phyloP scores from a whole-genome alignment of 371 early-diverging fungal species.

The Nematocida parisii region DNA sequence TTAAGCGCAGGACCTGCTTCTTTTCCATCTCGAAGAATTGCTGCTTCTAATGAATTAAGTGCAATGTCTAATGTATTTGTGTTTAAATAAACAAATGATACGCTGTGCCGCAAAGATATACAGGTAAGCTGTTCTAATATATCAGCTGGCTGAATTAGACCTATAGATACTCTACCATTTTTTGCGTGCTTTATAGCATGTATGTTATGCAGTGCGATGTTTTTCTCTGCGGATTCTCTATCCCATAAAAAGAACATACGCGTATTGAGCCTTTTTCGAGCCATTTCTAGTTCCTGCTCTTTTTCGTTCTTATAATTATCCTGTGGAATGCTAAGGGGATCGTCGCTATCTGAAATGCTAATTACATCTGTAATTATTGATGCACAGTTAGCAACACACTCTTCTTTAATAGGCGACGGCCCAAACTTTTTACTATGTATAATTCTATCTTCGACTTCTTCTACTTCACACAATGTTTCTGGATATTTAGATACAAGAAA shows the following conservation, averaged over 20 bases:
- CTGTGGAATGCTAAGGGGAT: too few species aligned
- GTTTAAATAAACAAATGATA: slow-evolving; percentile 30
- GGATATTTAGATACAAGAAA: slow-evolving; percentile 43
- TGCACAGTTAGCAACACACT: neutral
- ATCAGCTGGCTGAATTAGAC: neutral
- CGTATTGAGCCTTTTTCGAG: neutral
- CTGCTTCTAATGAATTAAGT: slow-evolving; percentile 14
- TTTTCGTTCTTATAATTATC: neutral
- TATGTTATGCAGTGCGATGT: slow-evolving; percentile 7
- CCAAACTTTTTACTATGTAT: neutral
- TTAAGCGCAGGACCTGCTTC: neutral
- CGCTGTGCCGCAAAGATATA: slow-evolving; percentile 3
- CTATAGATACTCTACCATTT: neutral
- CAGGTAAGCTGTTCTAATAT: slow-evolving; percentile 1
- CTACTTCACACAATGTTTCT: neutral
- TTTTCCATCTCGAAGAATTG: neutral
- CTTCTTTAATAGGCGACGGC: neutral
- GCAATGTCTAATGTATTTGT: slow-evolving; percentile 2
- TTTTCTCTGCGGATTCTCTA: slow-evolving; percentile 22
- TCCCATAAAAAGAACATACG: slow-evolving; percentile 48
- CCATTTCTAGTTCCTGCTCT: neutral
- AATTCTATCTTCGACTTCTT: neutral
- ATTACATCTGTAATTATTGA: neutral
- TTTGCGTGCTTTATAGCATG: neutral
- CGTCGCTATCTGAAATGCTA: neutral